A percentile compares a stretch with the other conserved stretches of the same genome.
These are phyloP conservation scores for Solanum pinnatisectum DNA, from an alignment of 257 asterid genomes.

Conservation along the genomic window DNA sequence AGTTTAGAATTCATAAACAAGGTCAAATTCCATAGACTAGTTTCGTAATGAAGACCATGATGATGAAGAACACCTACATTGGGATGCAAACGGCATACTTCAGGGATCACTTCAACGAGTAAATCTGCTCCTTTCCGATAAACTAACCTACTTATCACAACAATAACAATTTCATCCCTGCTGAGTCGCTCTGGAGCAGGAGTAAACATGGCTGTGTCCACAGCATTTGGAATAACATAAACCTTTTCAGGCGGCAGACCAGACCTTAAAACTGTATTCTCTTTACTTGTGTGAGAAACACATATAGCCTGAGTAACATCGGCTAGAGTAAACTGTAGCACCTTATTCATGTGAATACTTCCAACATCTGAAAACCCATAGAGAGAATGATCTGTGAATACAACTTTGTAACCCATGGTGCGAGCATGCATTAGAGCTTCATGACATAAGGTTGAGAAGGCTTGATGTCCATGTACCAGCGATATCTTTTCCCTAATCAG, in stretches of 20 bases:
- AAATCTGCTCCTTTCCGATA: slow-evolving; percentile 91
- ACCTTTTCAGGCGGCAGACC: slow-evolving; percentile 96
- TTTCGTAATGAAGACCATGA: neutral
- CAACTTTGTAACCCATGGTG: slow-evolving; percentile 94
- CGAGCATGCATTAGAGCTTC: slow-evolving; percentile 97
- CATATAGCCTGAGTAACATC: slow-evolving; percentile 95
- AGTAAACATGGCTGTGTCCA: slow-evolving; percentile 88
- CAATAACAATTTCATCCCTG: slow-evolving; percentile 57
- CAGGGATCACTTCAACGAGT: slow-evolving; percentile 93
- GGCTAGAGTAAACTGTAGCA: slow-evolving; percentile 84
- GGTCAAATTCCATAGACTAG: neutral
- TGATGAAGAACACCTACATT: slow-evolving; percentile 37
- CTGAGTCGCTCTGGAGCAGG: slow-evolving; percentile 19
- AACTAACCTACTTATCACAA: slow-evolving; percentile 90
- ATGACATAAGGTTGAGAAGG: slow-evolving; percentile 92
- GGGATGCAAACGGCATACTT: slow-evolving; percentile 75
- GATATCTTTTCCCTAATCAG: slow-evolving; percentile 79
- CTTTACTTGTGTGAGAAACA: slow-evolving; percentile 96
- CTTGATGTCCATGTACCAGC: slow-evolving; percentile 90
- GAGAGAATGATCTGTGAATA: slow-evolving; percentile 95
- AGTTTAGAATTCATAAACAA: neutral
- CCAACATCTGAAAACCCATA: slow-evolving; percentile 96
- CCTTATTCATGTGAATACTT: slow-evolving; percentile 98
- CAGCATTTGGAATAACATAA: slow-evolving; percentile 92
- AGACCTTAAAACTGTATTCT: slow-evolving; percentile 82